Evolutionary conservation across 1,284 basidiomycete species (phyloP).

Genomic region (Moesziomyces globuligerus): DNA sequence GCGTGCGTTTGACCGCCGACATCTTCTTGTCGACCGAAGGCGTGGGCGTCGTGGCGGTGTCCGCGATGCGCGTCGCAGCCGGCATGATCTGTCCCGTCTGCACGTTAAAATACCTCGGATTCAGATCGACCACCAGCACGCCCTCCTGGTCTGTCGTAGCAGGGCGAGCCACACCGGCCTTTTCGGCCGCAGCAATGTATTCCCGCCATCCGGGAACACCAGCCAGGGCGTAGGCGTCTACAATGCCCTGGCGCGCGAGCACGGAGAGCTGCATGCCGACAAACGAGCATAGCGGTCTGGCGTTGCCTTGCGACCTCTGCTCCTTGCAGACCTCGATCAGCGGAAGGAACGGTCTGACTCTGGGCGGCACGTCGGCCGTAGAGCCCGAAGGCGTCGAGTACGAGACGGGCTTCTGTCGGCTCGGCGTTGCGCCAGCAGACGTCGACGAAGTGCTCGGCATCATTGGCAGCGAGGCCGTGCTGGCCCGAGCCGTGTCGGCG

Average conservation of each 20-base stretch:
- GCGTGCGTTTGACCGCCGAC: constrained; percentile 9
- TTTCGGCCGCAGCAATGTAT: constrained; percentile 53
- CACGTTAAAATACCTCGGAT: constrained; percentile 29
- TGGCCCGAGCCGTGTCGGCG: constrained; percentile 19
- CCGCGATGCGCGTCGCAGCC: constrained; percentile 17
- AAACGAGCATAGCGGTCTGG: constrained; percentile 28
- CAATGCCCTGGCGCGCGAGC: constrained; percentile 31
- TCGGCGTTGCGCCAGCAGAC: constrained; percentile 14
- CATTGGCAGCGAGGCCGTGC: constrained; percentile 21
- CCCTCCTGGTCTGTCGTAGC: constrained; percentile 33
- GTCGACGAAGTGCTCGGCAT: constrained; percentile 15
- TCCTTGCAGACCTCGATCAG: constrained; percentile 57
- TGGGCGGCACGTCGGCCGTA: constrained; percentile 3
- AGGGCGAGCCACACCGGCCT: constrained; percentile 41
- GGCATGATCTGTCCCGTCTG: constrained; percentile 25
- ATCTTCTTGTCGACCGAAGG: constrained; percentile 28
- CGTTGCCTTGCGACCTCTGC: constrained; percentile 32
- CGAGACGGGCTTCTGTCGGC: constrained; percentile 18
- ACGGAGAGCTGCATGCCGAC: constrained; percentile 30
- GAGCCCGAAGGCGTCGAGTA: constrained; percentile 7
- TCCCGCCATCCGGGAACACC: constrained; percentile 44
- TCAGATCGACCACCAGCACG: constrained; percentile 31
- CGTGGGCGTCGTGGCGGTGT: constrained; percentile 26
- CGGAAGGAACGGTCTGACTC: constrained; percentile 30
- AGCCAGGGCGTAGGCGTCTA: constrained; percentile 46